Conservation (phyloP, 495 filamentous ascomycete genomes). For the Aspergillus bridgeri region DNA sequence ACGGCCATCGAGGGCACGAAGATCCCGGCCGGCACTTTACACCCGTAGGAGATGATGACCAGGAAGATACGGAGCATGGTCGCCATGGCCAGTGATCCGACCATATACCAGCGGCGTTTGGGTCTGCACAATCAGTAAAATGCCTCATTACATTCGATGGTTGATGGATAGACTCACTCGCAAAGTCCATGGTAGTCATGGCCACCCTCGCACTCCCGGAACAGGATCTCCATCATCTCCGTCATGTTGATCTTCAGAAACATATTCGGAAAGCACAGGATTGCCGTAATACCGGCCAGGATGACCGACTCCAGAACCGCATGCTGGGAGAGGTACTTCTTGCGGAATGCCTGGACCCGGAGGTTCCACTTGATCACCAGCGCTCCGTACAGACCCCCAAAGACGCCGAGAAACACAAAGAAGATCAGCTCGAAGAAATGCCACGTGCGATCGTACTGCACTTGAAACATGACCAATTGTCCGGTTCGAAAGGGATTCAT, state of each 20-base stretch:
- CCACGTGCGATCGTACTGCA: conserved; percentile 93
- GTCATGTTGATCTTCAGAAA: conserved; percentile 98
- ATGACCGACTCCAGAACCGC: conserved; percentile 85
- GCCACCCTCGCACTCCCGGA: conserved; percentile 88
- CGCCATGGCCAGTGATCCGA: conserved; percentile 74
- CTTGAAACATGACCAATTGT: conserved; percentile 99
- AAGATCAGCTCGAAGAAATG: conserved; percentile 96
- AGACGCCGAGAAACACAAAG: conserved; percentile 86
- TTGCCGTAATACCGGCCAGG: conserved; percentile 76
- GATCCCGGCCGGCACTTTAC: conserved; percentile 96
- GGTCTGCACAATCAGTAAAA: conserved; percentile 35
- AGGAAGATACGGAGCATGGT: conserved; percentile 77
- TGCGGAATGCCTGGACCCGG: conserved; percentile 84
- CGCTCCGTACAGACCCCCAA: conserved; percentile 93
- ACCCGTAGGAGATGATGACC: conserved; percentile 96
- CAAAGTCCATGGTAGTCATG: conserved; percentile 92
- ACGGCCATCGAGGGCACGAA: conserved; percentile 98
- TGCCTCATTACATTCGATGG: not conserved
- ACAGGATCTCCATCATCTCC: conserved; percentile 97
- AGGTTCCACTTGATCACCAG: conserved; percentile 99
- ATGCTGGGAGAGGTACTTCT: conserved; percentile 85
- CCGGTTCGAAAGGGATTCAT: conserved; percentile 98
- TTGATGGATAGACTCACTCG: conserved; percentile 50
- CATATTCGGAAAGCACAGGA: conserved; percentile 94
- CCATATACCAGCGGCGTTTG: conserved; percentile 70